These are phyloP conservation scores for Penicillium digitatum DNA, from an alignment of 2,329 filamentous ascomycete species.

Conservation along the genomic window DNA sequence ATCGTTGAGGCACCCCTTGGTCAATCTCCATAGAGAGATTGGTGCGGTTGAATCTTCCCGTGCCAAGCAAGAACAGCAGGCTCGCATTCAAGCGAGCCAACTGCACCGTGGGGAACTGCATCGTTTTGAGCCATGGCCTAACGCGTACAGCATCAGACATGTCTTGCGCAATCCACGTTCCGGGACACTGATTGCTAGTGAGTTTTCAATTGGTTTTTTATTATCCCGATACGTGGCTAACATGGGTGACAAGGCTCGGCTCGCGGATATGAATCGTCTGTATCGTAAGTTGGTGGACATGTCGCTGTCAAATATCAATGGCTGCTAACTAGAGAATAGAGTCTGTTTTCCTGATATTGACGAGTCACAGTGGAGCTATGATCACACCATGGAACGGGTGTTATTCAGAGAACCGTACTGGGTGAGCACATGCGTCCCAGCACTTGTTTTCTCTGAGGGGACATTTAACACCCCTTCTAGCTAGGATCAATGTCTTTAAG, in stretches of 20 bases:
- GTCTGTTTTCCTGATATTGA: slow-evolving; percentile 34
- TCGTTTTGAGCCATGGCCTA: slow-evolving; percentile 29
- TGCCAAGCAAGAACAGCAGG: slow-evolving; percentile 27
- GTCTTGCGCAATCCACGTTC: slow-evolving; percentile 34
- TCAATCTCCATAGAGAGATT: slow-evolving; percentile 30
- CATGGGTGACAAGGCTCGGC: slow-evolving; percentile 23
- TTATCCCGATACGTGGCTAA: slow-evolving; percentile 14
- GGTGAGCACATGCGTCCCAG: slow-evolving; percentile 19
- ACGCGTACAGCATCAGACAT: slow-evolving; percentile 29
- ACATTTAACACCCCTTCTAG: slow-evolving; percentile 20
- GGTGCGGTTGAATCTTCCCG: slow-evolving; percentile 16
- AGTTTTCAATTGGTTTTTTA: slow-evolving; percentile 13
- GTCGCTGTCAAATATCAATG: not conserved
- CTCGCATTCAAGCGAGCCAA: slow-evolving; percentile 32
- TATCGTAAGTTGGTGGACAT: slow-evolving; percentile 28
- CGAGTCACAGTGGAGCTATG: slow-evolving; percentile 32
- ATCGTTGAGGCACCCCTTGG: slow-evolving; percentile 30
- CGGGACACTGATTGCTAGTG: slow-evolving; percentile 38
- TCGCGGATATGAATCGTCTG: slow-evolving; percentile 27
- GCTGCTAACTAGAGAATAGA: slow-evolving; percentile 14
- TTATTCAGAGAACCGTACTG: slow-evolving; percentile 33
- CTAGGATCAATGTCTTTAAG: slow-evolving; percentile 37
- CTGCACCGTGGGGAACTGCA: slow-evolving; percentile 30
- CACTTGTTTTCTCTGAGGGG: not conserved
- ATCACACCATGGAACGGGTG: slow-evolving; percentile 32